Evolutionary conservation across 2,329 filamentous ascomycete genomes (phyloP), one percentile per base, ranked within the genome.

Genomic region (Ambrosiella cleistominuta): DNA sequence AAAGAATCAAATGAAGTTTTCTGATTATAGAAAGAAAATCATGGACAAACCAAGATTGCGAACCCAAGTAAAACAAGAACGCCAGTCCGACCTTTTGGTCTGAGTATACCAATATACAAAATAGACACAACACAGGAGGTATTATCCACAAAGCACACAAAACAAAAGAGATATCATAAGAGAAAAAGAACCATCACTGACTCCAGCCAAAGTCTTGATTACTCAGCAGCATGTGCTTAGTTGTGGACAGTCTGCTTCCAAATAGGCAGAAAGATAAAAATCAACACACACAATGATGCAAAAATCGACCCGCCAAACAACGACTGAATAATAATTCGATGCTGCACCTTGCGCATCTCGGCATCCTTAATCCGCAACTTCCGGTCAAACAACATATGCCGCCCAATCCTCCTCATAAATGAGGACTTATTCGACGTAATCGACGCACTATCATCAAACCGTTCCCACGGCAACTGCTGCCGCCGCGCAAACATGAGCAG

Each of bases 361-460:
- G 65, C 62, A 59, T 75, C 73, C 65, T 72, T 71, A 60, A 75
- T 72, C 36, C 68, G 68, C 59, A 74, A 61, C 63, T 73, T 74
- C 57, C 71, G 68, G 60, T 75, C 72, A 62, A 74, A 75, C 44
- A 75, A 72, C 72, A 75, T 75, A 50, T 74, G 62, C 37, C 70
- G 66, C 0, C 66, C 68, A 0, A 74, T 19, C 2, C 64, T 56
- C 57, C 66, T 65, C 42, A 68, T 60, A 3, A 72, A 11, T 2
- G 64, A 62, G 2, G 63, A 63, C 8, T 63, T 62, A 42, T 64
- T 63, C 1, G 65, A 65, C 6, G 60, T 49, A 4, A 64, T 56
- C 1, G 63, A 63, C 9, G 63, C 62, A 13, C 64, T 65, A 47
- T 75, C 72, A 54, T 74, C 72, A 60, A 74, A 72, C 13, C 71